These are phyloP conservation scores for Blastomyces parvus DNA, from an alignment of 2,329 filamentous ascomycete species.

Conservation along the genomic window DNA sequence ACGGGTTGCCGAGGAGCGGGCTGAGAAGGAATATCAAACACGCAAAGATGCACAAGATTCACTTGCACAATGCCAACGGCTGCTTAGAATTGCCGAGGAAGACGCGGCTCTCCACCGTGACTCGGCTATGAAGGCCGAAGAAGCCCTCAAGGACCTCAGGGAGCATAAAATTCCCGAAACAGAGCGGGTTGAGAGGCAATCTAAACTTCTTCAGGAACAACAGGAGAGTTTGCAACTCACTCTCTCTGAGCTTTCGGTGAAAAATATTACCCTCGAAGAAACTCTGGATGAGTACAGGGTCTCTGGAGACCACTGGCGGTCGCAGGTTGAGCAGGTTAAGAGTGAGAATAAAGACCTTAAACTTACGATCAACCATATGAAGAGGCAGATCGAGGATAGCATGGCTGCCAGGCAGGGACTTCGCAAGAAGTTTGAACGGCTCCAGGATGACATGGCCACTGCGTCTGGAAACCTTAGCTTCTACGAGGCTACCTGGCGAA, in stretches of 20 bases:
- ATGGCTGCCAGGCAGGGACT: constrained; percentile 74
- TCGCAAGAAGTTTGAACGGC: constrained; percentile 69
- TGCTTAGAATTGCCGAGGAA: constrained; percentile 57
- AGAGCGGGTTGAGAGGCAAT: constrained; percentile 54
- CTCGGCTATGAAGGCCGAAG: constrained; percentile 54
- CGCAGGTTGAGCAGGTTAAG: constrained; percentile 48
- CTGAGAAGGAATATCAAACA: constrained; percentile 53
- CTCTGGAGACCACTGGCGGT: constrained; percentile 50
- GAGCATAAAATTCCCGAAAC: constrained; percentile 62
- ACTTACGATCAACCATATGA: constrained; percentile 62
- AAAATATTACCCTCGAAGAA: constrained; percentile 52
- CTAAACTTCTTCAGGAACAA: constrained; percentile 59
- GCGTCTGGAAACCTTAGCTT: constrained; percentile 70
- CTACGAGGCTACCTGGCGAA: constrained; percentile 69
- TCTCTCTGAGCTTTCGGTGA: constrained; percentile 45
- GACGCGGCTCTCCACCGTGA: constrained; percentile 40
- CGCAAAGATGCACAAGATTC: constrained; percentile 63
- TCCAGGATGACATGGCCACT: constrained; percentile 78
- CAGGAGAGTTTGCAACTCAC: constrained; percentile 48
- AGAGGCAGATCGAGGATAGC: constrained; percentile 74
- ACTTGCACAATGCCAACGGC: constrained; percentile 60
- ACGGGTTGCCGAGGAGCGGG: constrained; percentile 52
- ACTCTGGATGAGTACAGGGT: constrained; percentile 56
- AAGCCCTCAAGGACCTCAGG: constrained; percentile 53
- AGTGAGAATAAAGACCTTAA: constrained; percentile 63